Evolutionary conservation across 108 stramenopile species (phyloP).

Genomic region (Schizochytrium sp.): DNA sequence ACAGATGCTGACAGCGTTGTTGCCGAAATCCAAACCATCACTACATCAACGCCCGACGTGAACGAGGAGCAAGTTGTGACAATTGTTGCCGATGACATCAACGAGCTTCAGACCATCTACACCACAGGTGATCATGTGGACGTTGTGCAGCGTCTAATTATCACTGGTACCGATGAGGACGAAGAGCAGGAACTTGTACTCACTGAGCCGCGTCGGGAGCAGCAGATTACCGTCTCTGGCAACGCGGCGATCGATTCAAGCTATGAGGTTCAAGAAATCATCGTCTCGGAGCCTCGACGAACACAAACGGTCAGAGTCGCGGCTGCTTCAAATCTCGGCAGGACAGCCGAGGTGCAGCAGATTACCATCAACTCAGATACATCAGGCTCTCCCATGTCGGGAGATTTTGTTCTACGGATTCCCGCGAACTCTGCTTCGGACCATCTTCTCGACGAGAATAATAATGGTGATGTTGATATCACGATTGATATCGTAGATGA

Average conservation of each 20-base stretch:
- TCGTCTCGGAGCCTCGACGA: not conserved
- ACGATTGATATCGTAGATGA: not conserved
- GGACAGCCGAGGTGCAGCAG: not conserved
- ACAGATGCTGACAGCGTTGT: constrained; percentile 66
- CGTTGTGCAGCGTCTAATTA: constrained; percentile 53
- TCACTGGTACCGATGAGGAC: not conserved
- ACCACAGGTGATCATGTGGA: constrained; percentile 42
- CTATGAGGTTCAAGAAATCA: not conserved
- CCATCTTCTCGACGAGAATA: not conserved
- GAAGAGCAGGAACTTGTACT: not conserved
- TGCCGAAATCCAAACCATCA: constrained; percentile 69
- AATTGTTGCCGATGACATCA: constrained; percentile 53
- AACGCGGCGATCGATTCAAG: not conserved
- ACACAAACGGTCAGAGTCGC: not conserved
- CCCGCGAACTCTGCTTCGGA: not conserved
- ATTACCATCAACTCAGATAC: not conserved
- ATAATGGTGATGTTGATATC: not conserved
- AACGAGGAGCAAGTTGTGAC: constrained; percentile 65
- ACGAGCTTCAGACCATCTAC: constrained; percentile 61
- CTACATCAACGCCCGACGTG: constrained; percentile 57
- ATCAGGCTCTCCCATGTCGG: not conserved
- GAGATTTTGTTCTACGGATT: not conserved
- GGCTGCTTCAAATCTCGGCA: not conserved
- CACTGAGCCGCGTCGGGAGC: not conserved
- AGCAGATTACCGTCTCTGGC: not conserved